A percentile compares a stretch with the other conserved stretches of the same genome.
Evolutionary conservation across 2,329 filamentous ascomycete species (phyloP).

Genomic region (Chaetomiaceae sp.): DNA sequence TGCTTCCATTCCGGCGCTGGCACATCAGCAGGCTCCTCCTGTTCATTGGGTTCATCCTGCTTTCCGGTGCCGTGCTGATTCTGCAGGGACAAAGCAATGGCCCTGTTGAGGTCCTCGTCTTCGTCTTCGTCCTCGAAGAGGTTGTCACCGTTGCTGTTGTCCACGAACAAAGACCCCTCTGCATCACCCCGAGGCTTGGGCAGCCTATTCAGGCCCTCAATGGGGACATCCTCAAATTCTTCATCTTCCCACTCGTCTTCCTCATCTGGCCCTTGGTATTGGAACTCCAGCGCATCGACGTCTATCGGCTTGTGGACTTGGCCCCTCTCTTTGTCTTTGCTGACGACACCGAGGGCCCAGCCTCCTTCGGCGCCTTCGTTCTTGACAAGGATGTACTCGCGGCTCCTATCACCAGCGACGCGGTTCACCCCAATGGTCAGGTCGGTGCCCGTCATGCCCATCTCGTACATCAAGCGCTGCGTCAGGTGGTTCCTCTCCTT

Average conservation of each 20-base stretch:
- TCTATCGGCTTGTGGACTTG: conserved; percentile 86
- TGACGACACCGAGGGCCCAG: conserved; percentile 92
- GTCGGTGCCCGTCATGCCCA: conserved; percentile 79
- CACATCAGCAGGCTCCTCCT: conserved; percentile 47
- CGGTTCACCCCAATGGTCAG: conserved; percentile 62
- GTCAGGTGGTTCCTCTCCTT: conserved; percentile 90
- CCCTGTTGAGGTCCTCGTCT: conserved; percentile 65
- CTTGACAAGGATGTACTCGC: conserved; percentile 93
- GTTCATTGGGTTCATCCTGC: conserved; percentile 33
- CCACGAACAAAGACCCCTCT: conserved; percentile 55
- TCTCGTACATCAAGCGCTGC: conserved; percentile 88
- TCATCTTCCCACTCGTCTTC: conserved; percentile 66
- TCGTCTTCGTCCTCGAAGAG: conserved; percentile 36
- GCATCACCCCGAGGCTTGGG: conserved; percentile 53
- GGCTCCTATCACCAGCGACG: conserved; percentile 78
- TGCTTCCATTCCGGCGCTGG: conserved; percentile 53
- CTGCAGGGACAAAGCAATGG: conserved; percentile 80
- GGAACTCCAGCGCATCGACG: conserved; percentile 64
- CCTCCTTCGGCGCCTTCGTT: conserved; percentile 93
- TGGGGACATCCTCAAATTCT: conserved; percentile 88
- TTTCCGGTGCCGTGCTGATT: conserved; percentile 45
- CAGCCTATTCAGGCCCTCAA: conserved; percentile 80
- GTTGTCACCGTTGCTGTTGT: conserved; percentile 28
- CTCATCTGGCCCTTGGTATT: conserved; percentile 51
- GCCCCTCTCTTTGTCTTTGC: conserved; percentile 73